Evolutionary conservation across 2,329 filamentous ascomycete species (phyloP).

Genomic region (Nannizziopsis arthrosporioides): DNA sequence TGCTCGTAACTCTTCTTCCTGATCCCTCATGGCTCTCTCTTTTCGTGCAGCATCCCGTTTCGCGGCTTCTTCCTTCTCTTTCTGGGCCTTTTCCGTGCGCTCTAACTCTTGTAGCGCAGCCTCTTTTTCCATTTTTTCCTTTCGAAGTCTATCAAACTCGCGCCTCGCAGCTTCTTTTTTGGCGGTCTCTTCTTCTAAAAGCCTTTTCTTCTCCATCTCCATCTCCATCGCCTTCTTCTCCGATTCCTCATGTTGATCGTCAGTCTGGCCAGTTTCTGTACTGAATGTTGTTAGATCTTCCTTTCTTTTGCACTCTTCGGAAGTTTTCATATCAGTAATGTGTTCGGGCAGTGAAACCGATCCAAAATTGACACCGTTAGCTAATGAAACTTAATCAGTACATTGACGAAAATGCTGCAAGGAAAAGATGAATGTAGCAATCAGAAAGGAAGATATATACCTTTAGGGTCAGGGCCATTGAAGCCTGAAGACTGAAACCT

Average conservation of each 20-base stretch:
- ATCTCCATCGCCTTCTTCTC: constrained; percentile 6
- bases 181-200: constrained; percentile 9
- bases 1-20: constrained; percentile 12
- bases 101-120: constrained; percentile 5
- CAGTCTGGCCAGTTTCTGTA: no score
- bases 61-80: constrained; percentile 10
- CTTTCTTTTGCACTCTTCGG: neutral
- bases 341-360: no score
- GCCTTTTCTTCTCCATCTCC: constrained; percentile 5
- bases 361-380: no score
- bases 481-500: no score
- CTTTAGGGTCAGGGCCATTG: no score
- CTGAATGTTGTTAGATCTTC: neutral
- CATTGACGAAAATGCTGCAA: no score
- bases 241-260: neutral
- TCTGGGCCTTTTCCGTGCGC: neutral
- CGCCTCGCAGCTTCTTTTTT: constrained; percentile 11
- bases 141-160: constrained; percentile 6
- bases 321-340: neutral
- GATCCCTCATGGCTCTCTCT: constrained; percentile 10
- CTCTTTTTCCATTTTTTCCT: constrained; percentile 7
- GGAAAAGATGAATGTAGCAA: no score
- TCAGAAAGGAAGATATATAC: no score
- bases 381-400: no score
- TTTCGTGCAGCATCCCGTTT: constrained; percentile 8